phyloP scores from a whole-genome alignment of 768 basidiomycete genomes.

The Boletus vermiculosoides region DNA sequence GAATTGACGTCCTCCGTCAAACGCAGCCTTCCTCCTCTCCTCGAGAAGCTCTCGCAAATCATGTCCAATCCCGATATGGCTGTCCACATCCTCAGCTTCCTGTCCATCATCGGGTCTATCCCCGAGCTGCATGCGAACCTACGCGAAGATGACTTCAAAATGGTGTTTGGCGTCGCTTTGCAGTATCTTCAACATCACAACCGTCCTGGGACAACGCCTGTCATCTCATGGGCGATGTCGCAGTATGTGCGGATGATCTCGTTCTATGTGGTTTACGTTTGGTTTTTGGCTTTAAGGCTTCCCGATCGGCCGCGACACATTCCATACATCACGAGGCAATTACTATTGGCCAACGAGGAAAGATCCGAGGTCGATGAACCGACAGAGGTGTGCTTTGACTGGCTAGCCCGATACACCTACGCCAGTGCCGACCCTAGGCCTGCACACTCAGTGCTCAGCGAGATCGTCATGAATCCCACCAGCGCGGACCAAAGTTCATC shows the following conservation, averaged over 20 bases:
- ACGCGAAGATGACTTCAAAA: constrained; percentile 85
- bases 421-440: constrained; percentile 92
- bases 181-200: constrained; percentile 94
- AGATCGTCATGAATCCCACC: constrained; percentile 69
- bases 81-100: constrained; percentile 93
- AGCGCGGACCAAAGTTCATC: constrained; percentile 27
- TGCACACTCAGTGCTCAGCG: constrained; percentile 71
- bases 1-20: constrained; percentile 83
- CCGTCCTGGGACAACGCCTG: constrained; percentile 53
- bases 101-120: constrained; percentile 81
- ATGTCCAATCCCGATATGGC: constrained; percentile 93
- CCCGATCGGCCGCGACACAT: constrained; percentile 79
- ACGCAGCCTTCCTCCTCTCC: constrained; percentile 71
- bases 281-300: constrained; percentile 89
- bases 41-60: constrained; percentile 88
- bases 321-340: constrained; percentile 80
- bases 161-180: constrained; percentile 91
- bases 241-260: constrained; percentile 90
- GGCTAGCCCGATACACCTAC: constrained; percentile 93
- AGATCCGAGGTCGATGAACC: constrained; percentile 76
- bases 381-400: constrained; percentile 96
- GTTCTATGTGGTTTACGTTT: constrained; percentile 87
- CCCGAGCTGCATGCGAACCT: constrained; percentile 84
- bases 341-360: constrained; percentile 82
- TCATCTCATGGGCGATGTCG: constrained; percentile 80